phyloP scores from a whole-genome alignment of 768 basidiomycete species.

The Galerina marginata region DNA sequence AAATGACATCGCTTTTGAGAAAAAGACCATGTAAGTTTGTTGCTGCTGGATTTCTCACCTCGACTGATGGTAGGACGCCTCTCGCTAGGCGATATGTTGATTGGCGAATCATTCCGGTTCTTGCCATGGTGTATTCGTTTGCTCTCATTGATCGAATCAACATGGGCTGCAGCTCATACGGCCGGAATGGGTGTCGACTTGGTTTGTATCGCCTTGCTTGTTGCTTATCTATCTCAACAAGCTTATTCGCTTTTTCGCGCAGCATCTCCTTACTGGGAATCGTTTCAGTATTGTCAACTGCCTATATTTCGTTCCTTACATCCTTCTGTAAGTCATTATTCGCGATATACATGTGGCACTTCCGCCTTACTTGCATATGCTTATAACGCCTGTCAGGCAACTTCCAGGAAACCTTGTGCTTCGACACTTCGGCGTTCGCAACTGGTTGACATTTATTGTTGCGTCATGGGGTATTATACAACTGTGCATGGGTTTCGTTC shows the following conservation, averaged over 20 bases:
- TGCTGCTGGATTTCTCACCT: neutral
- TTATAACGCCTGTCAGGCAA: conserved; percentile 36
- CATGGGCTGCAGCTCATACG: conserved; percentile 46
- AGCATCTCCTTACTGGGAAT: conserved; percentile 38
- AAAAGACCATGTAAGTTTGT: conserved; percentile 39
- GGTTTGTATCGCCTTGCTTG: conserved; percentile 18
- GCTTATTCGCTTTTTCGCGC: neutral
- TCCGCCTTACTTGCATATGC: neutral
- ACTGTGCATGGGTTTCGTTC: conserved; percentile 50
- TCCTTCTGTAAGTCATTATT: conserved; percentile 39
- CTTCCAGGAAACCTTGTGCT: conserved; percentile 51
- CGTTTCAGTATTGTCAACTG: conserved; percentile 49
- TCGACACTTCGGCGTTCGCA: conserved; percentile 47
- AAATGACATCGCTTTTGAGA: conserved; percentile 36
- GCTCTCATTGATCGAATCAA: conserved; percentile 51
- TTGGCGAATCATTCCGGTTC: conserved; percentile 47
- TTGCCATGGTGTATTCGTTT: conserved; percentile 46
- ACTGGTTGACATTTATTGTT: conserved; percentile 48
- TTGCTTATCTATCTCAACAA: neutral
- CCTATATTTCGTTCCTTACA: conserved; percentile 51
- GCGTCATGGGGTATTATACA: conserved; percentile 50
- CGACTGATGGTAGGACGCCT: neutral
- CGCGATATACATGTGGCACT: neutral
- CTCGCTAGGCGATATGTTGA: conserved; percentile 44
- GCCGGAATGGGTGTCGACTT: conserved; percentile 49